These are phyloP conservation scores for Mycena epipterygia DNA, from an alignment of 768 basidiomycete species.

Conservation along the genomic window DNA sequence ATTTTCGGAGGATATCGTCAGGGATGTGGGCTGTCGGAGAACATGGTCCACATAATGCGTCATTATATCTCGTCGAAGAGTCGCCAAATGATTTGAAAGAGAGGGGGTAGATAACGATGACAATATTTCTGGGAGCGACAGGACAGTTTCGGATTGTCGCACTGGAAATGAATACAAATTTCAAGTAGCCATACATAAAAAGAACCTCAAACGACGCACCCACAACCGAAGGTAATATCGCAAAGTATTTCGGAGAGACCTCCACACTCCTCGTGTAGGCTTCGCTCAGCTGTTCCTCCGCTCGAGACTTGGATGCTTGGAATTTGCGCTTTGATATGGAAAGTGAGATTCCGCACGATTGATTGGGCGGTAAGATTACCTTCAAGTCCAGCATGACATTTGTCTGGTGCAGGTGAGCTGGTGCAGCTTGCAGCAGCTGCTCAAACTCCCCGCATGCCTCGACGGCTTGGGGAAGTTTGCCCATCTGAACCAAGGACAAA, in stretches of 20 bases:
- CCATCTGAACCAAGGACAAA: constrained; percentile 62
- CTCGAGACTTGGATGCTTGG: constrained; percentile 66
- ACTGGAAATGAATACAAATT: constrained; percentile 59
- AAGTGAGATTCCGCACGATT: constrained; percentile 1
- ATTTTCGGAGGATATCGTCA: constrained; percentile 54
- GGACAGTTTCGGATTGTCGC: constrained; percentile 62
- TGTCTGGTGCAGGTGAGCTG: constrained; percentile 64
- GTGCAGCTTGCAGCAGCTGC: constrained; percentile 59
- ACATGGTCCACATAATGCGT: constrained; percentile 70
- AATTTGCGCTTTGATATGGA: constrained; percentile 62
- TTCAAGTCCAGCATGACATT: constrained; percentile 68
- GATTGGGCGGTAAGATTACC: constrained; percentile 55
- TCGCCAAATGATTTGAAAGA: constrained; percentile 68
- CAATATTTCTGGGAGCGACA: constrained; percentile 69
- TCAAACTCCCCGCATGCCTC: constrained; percentile 58
- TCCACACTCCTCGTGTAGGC: constrained; percentile 73
- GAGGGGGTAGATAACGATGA: constrained; percentile 69
- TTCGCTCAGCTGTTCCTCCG: constrained; percentile 80
- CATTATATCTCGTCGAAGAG: constrained; percentile 75
- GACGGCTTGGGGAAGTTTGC: constrained; percentile 76
- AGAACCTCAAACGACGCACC: constrained; percentile 42
- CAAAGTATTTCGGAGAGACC: constrained; percentile 63
- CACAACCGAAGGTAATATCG: constrained; percentile 66
- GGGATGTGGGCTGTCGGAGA: constrained; percentile 64
- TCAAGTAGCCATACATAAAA: constrained; percentile 6